Conservation (phyloP, 2,329 filamentous ascomycete genomes). For the Scytalidium lignicola region DNA sequence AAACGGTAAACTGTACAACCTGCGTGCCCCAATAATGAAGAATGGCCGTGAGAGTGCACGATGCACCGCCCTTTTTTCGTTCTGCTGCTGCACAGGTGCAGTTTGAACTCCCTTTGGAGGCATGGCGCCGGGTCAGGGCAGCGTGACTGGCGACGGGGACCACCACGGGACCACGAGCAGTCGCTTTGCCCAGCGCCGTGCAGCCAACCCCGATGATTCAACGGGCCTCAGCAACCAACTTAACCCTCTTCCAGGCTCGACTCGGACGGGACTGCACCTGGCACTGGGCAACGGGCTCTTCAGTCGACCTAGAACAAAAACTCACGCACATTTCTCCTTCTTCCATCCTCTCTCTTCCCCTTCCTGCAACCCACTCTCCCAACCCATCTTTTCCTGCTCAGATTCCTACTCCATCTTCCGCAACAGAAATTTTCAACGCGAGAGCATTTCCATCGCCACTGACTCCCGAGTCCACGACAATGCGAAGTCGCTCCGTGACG, state of each 20-base stretch:
- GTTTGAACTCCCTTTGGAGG: no score
- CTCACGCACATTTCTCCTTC: conserved; percentile 4
- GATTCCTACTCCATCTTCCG: neutral
- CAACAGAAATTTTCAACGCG: neutral
- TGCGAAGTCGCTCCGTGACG: conserved; percentile 13
- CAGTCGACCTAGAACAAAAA: neutral
- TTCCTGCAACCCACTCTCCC: neutral
- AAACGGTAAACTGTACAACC: no score
- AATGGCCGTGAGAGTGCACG: no score
- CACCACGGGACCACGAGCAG: no score
- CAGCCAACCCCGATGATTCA: no score
- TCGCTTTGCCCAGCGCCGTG: no score
- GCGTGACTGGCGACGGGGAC: no score
- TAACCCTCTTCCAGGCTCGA: no score
- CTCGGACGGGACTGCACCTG: no score
- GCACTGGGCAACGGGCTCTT: neutral
- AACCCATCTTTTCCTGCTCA: conserved; percentile 1
- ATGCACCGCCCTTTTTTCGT: neutral
- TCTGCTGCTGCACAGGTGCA: neutral
- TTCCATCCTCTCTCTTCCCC: conserved; percentile 2
- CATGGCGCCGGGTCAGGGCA: no score
- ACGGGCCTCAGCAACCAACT: no score
- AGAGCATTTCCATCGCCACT: neutral
- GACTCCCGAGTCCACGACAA: conserved; percentile 16
- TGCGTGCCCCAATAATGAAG: neutral